Base-by-base conservation (phyloP, 1,284 basidiomycete species). In the Malassezia nana region DNA sequence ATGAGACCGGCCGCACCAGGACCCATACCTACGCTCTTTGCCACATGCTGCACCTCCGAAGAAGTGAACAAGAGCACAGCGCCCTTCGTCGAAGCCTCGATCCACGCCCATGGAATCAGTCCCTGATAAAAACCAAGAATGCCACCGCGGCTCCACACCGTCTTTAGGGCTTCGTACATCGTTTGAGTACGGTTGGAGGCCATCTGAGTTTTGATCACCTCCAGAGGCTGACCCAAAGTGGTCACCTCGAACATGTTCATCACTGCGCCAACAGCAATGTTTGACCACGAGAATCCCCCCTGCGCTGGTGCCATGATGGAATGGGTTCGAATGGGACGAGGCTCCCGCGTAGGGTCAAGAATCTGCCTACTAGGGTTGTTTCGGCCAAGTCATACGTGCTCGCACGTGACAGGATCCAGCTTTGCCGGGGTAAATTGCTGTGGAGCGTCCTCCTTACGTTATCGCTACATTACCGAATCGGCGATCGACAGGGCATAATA, bases 51-150 rank as follows among this genome's bases (percentile, higher is more conserved):
- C 47, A 98, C 86, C 76, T 96, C 94, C 3, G 89, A 86, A 20
- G 92, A 89, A 26, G 91, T 85, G 78, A 98, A 98, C 59, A 99
- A 80, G 32, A 99, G 81, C 32, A 99, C 94, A 50, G 81, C 94
- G 48, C 94, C 94, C 75, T 99, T 99, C 2, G 94, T 98, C 1
- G 91, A 95, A 1, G 92, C 94, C 76, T 99, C 94, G 70, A 99
- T 95, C 94, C 94, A 98, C 25, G 94, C 94, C 92, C 92, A 98
- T 67, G 92, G 94, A 75, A 98, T 98, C 55, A 99, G 82, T 65
- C 94, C 94, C 77, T 99, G 94, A 78, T 90, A 99, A 79, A 95
- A 91, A 41, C 94, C 94, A 35, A 79, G 74, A 52, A 86, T 76
- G 61, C 92, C 90, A 63, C 94, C 94, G 63, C 94, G 84, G 65